Evolutionary conservation across 805 yeast species (phyloP), one percentile per base, ranked within the genome.

Genomic region (Cyberlindnera saturnus): DNA sequence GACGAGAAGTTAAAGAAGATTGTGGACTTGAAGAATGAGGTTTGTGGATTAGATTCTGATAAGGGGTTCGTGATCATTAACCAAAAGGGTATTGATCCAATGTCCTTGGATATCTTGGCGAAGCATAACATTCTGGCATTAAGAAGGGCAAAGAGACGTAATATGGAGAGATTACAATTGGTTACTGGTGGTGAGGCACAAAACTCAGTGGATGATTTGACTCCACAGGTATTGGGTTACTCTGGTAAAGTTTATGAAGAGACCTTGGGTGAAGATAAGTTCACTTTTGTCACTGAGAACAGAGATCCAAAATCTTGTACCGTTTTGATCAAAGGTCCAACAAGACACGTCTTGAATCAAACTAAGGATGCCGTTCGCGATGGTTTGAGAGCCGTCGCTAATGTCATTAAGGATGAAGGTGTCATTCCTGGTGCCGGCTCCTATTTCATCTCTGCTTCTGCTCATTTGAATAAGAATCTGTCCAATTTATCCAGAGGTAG

Each of bases 401-500:
- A 93, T 61, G 93, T 90, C 30, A 69, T 93, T 41, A 85, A 81
- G 58, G 99, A 93, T 64, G 77, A 80, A 55, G 67, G 83, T 34
- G 81, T 93, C 34, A 82, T 93, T 37, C 96, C 99, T 6, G 99
- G 99, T 49, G 99, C 93, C 1, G 99, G 99, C 44, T 93, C 98
- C 2, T 93, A 85, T 65, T 95, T 82, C 69, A 71, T 93, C 59
- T 82, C 95, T 42, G 87, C 91, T 46, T 77, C 88, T 41, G 75
- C 80, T 56, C 76, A 86, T 58, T 70, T 89, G 51, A 66, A 70
- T 43, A 68, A 67, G 46, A 71, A 73, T 45, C 66, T 74, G 53
- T 71, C 78, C 40, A 75, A 75, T 51, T 61, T 78, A 37, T 77
- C 79, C 40, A 86, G 83, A 64, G 98, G 99, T 45, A 85, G 86